Base-by-base conservation (phyloP, 139 green algal species). In the Auxenochlorella protothecoides region DNA sequence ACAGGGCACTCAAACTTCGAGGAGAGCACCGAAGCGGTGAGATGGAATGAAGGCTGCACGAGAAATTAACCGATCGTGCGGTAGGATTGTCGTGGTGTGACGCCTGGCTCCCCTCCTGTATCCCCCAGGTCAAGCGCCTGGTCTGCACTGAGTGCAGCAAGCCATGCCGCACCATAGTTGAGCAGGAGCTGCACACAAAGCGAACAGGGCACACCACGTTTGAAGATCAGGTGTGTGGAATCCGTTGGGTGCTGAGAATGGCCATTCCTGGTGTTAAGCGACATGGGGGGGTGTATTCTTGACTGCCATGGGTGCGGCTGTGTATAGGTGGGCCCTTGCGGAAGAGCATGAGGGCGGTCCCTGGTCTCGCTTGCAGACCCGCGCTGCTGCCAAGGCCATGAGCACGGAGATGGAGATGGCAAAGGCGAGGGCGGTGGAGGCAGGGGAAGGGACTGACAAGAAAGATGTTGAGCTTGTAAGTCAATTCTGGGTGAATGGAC, bases 1-100 rank as follows among this genome's bases (percentile, higher is more conserved):
- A 88, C 87, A 11, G 89, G 90, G 3, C 91, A 97, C 69, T 55
- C 80, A 0, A 82, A 91, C 51, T 97, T 97, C 76, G 81, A 85
- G 65, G 91, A 96, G 71, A 84, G 73, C n/a, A 90, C 81, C 12
- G 85, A 93, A 59, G 73, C 81, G 55, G 75, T 90, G 53, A 59
- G 74, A 52, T 5, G 4, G 16, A 2, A 44, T 44, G 27, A 1
- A 44, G 27, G 27, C 27, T 44, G 27, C 27, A 44, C 27, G 27
- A 44, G 27, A 44, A 44, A 44, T 44, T 44, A 44, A 44, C 27
- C 27, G 27, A 44, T 44, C 27, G 27, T 44, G 27, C 27, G 27
- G 27, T 44, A 44, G 27, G 0, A 44, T 44, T 44, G 27, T 44
- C 27, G 27, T 44, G 27, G 27, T 44, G 27, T 44, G 27, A 44